Conservation (phyloP, 2,329 filamentous ascomycete genomes). For the Aschersonia sp. region DNA sequence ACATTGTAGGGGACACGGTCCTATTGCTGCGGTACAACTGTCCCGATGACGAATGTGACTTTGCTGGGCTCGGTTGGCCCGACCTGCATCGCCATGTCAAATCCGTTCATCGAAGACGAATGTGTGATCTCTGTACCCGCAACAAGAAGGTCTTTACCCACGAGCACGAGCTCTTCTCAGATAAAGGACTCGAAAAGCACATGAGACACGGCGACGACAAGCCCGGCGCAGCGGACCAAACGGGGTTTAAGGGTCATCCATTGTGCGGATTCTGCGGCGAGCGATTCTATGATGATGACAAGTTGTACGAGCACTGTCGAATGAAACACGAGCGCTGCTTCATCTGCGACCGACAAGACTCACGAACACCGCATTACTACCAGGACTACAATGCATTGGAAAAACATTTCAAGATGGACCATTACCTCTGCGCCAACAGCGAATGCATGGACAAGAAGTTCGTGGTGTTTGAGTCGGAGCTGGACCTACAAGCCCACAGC, state of each 20-base stretch:
- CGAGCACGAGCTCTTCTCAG: constrained; percentile 84
- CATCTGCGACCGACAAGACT: constrained; percentile 64
- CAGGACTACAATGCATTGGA: constrained; percentile 77
- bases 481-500: constrained; percentile 91
- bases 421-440: constrained; percentile 70
- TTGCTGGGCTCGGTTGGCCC: constrained; percentile 56
- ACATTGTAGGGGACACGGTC: constrained; percentile 83
- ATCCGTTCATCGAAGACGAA: constrained; percentile 66
- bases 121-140: constrained; percentile 79
- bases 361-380: constrained; percentile 75
- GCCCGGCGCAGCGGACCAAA: constrained; percentile 80
- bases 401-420: constrained; percentile 73
- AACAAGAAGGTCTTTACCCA: constrained; percentile 99
- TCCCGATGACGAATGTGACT: constrained; percentile 65
- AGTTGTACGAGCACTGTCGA: constrained; percentile 84
- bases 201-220: constrained; percentile 85
- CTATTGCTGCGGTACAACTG: constrained; percentile 89
- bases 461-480: constrained; percentile 85
- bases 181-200: constrained; percentile 68
- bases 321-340: constrained; percentile 93
- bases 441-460: constrained; percentile 97
- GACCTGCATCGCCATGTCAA: constrained; percentile 63
- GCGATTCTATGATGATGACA: constrained; percentile 91
- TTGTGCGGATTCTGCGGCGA: constrained; percentile 85
- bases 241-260: constrained; percentile 89